A percentile compares a stretch with the other conserved stretches of the same genome.
phyloP scores from a whole-genome alignment of 2,329 filamentous ascomycete genomes.

The Rhinocladiella similis region DNA sequence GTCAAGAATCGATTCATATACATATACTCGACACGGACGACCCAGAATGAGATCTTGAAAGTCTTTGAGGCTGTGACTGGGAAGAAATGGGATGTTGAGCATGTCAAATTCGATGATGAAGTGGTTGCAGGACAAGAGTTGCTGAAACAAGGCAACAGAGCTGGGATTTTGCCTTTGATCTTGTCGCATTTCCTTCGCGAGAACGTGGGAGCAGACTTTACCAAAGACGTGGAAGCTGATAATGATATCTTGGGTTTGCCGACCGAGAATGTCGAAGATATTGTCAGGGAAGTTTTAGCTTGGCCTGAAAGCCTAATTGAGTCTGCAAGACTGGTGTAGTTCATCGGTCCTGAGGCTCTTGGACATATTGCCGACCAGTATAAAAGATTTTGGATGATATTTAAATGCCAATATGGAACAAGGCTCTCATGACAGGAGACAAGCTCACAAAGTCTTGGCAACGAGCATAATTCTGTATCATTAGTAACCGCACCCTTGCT shows the following conservation, averaged over 20 bases:
- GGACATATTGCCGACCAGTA: no score
- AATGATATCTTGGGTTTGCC: background rate
- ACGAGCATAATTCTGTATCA: no score
- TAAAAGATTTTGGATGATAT: no score
- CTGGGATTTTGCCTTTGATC: background rate
- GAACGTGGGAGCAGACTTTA: background rate
- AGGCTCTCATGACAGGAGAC: no score
- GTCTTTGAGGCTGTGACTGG: constrained; percentile 22
- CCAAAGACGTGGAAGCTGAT: background rate
- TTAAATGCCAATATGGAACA: no score
- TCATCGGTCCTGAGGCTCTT: no score
- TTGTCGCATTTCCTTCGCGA: background rate
- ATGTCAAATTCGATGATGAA: constrained; percentile 30
- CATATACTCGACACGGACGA: constrained; percentile 45
- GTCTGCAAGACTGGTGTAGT: no score
- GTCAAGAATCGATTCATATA: constrained; percentile 55
- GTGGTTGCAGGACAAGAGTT: constrained; percentile 43
- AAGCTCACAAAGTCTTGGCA: no score
- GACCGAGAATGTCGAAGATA: background rate
- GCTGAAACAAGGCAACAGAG: constrained; percentile 39
- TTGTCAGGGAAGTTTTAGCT: background rate
- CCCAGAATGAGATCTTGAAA: constrained; percentile 43
- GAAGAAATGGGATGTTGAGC: constrained; percentile 12
- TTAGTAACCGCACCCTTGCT: no score
- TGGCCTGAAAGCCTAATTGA: no score